A percentile compares a stretch with the other conserved stretches of the same genome.
These are phyloP conservation scores for Plasmodium malariae DNA, from an alignment of 169 alveolate species.

Conservation along the genomic window DNA sequence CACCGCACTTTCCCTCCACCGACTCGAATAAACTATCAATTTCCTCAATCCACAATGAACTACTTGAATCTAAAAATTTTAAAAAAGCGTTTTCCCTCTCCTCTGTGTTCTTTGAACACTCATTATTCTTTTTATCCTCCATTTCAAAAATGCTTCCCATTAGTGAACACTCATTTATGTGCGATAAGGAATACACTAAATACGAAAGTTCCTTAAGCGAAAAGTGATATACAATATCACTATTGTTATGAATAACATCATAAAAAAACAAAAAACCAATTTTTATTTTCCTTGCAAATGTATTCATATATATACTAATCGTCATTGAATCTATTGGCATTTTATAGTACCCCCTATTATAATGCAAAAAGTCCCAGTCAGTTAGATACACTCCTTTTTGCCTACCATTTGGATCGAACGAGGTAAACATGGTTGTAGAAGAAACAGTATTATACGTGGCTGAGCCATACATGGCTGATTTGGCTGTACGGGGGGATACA, in stretches of 20 bases:
- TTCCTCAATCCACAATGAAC: slow-evolving; percentile 4
- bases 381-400: neutral
- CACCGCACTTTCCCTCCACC: neutral
- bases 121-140: neutral
- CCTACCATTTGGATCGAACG: no score
- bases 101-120: neutral
- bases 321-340: slow-evolving; percentile 45
- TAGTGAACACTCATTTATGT: slow-evolving; percentile 16
- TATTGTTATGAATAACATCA: slow-evolving; percentile 39
- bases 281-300: slow-evolving; percentile 51
- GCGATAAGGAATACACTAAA: slow-evolving; percentile 29
- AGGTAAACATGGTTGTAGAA: no score
- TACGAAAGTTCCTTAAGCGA: slow-evolving; percentile 57
- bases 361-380: slow-evolving; percentile 14
- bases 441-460: neutral
- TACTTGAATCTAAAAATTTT: slow-evolving; percentile 3
- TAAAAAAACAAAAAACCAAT: slow-evolving; percentile 29
- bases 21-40: neutral
- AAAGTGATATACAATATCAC: neutral
- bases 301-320: slow-evolving; percentile 46
- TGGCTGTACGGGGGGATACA: neutral
- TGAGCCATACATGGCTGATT: neutral
- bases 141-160: neutral
- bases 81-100: neutral
- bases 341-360: slow-evolving; percentile 23